Percentiles rank a stretch among this genome's conserved stretches.
Conservation (phyloP, 192 early-diverging fungal species). For the Paraglomus occultum region DNA sequence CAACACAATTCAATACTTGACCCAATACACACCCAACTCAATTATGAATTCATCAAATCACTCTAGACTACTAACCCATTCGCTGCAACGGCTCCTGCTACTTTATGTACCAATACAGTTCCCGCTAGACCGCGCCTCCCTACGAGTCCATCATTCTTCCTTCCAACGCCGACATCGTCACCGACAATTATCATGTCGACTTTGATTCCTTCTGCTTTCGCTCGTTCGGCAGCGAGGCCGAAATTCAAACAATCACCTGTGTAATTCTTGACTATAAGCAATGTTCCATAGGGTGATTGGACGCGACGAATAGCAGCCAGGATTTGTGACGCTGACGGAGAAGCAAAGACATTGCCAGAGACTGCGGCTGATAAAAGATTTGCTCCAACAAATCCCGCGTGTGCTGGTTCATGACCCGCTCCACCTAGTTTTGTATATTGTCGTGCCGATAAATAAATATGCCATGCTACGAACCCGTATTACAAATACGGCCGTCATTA, state of each 20-base stretch:
- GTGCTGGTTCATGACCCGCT: constrained; percentile 82
- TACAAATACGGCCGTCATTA: neutral
- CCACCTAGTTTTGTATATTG: constrained; percentile 37
- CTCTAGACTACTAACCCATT: constrained; percentile 44
- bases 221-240: constrained; percentile 75
- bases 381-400: constrained; percentile 72
- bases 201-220: constrained; percentile 69
- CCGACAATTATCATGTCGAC: constrained; percentile 75
- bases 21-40: neutral
- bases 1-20: neutral
- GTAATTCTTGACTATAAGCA: constrained; percentile 87
- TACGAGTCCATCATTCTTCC: constrained; percentile 60
- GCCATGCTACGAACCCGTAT: neutral
- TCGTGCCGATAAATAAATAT: neutral
- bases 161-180: constrained; percentile 80
- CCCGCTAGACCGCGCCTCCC: constrained; percentile 79
- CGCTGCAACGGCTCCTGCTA: constrained; percentile 71
- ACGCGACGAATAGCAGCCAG: constrained; percentile 67
- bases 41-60: neutral
- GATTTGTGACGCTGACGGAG: constrained; percentile 75
- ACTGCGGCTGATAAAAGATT: constrained; percentile 79
- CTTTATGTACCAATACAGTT: constrained; percentile 75
- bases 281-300: constrained; percentile 62
- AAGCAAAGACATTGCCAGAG: constrained; percentile 84
- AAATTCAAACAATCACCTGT: constrained; percentile 81